Evolutionary conservation across 306 rosid genomes (phyloP).

Genomic region (Dryas alaskensis): DNA sequence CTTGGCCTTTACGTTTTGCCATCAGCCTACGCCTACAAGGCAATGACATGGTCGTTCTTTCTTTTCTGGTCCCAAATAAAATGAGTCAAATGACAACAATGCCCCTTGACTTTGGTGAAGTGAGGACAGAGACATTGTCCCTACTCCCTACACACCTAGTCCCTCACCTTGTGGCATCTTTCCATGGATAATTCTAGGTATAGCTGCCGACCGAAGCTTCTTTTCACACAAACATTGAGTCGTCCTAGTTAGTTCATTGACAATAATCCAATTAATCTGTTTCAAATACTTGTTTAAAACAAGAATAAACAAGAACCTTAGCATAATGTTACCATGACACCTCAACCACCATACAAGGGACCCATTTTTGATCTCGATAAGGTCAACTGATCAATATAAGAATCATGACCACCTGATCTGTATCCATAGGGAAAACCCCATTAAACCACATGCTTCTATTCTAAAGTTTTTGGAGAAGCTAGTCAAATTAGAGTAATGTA

Average conservation of each 20-base stretch:
- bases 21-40: neutral
- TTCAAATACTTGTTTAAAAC: constrained; percentile 9
- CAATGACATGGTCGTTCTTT: constrained; percentile 24
- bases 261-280: neutral
- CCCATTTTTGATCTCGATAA: neutral
- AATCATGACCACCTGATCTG: neutral
- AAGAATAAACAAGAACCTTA: constrained; percentile 12
- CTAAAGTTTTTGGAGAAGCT: too few species aligned
- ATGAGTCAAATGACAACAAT: constrained; percentile 3
- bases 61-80: neutral
- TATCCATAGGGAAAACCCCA: too few species aligned
- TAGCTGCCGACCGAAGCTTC: constrained; percentile 21
- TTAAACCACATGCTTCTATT: too few species aligned
- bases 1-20: neutral
- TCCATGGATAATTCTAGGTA: neutral
- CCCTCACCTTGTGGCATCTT: neutral
- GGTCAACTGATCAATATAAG: neutral
- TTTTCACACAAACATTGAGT: neutral
- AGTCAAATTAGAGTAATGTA: too few species aligned
- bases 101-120: constrained; percentile 27
- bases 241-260: neutral
- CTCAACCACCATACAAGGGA: constrained; percentile 23
- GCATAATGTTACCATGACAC: constrained; percentile 5
- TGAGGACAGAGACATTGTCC: constrained; percentile 20
- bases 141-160: constrained; percentile 32